Evolutionary conservation across 2,329 filamentous ascomycete genomes (phyloP).

Genomic region (Colletotrichum godetiae): DNA sequence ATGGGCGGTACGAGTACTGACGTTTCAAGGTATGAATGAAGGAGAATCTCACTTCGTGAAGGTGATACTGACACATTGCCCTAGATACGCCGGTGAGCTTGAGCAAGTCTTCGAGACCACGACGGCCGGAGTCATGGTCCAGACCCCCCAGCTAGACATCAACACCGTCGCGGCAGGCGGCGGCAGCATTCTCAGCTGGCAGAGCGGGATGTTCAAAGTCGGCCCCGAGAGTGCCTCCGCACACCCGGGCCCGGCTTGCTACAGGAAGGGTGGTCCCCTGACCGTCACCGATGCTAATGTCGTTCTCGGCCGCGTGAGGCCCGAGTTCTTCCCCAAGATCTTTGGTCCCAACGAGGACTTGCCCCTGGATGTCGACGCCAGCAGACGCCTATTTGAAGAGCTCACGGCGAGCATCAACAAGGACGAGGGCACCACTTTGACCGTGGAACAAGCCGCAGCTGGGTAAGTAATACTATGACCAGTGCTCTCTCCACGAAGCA

Average conservation of each 20-base stretch:
- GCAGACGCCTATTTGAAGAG: slow-evolving; percentile 52
- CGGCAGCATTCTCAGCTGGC: slow-evolving; percentile 75
- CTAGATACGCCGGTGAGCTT: slow-evolving; percentile 29
- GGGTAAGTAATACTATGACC: slow-evolving; percentile 43
- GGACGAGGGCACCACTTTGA: slow-evolving; percentile 41
- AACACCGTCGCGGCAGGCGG: slow-evolving; percentile 81
- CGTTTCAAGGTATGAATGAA: slow-evolving; percentile 71
- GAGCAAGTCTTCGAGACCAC: slow-evolving; percentile 75
- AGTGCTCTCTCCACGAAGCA: background rate
- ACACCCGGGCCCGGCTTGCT: slow-evolving; percentile 78
- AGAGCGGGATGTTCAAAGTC: slow-evolving; percentile 78
- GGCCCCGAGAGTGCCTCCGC: slow-evolving; percentile 78
- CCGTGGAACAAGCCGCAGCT: slow-evolving; percentile 58
- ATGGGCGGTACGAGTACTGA: slow-evolving; percentile 79
- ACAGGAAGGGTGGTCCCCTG: slow-evolving; percentile 76
- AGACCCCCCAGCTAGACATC: slow-evolving; percentile 65
- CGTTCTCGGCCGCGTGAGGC: slow-evolving; percentile 68
- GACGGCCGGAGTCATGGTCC: slow-evolving; percentile 77
- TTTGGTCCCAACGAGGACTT: slow-evolving; percentile 76
- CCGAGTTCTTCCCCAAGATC: slow-evolving; percentile 79
- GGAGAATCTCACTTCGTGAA: rapidly evolving
- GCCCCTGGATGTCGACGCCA: slow-evolving; percentile 55
- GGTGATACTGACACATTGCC: background rate
- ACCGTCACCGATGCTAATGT: slow-evolving; percentile 81
- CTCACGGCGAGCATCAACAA: slow-evolving; percentile 55